A percentile compares a stretch with the other conserved stretches of the same genome.
phyloP scores from a whole-genome alignment of 805 yeast species.

The Kodamaea kaohsiungensis region DNA sequence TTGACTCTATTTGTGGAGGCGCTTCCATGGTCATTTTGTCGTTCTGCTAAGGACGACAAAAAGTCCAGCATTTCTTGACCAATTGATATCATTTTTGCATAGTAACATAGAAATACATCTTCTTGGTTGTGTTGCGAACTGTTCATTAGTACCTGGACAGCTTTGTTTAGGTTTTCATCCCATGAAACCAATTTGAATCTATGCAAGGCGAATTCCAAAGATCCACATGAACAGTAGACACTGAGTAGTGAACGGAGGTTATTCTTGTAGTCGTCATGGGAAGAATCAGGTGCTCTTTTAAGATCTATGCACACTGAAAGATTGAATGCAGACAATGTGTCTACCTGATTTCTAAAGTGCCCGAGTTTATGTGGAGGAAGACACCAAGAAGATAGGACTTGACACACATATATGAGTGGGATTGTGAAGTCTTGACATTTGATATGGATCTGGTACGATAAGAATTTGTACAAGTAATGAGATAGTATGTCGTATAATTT shows the following conservation, averaged over 20 bases:
- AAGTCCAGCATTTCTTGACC: conserved; percentile 52
- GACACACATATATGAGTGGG: conserved; percentile 42
- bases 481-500: conserved; percentile 42
- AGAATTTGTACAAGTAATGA: conserved; percentile 45
- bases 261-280: conserved; percentile 24
- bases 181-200: conserved; percentile 52
- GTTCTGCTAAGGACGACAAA: conserved; percentile 27
- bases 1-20: not conserved
- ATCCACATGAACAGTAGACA: conserved; percentile 52
- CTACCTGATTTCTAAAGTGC: conserved; percentile 53
- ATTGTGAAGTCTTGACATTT: conserved; percentile 44
- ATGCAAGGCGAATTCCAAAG: conserved; percentile 51
- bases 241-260: conserved; percentile 45
- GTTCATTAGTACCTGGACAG: conserved; percentile 15
- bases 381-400: conserved; percentile 52
- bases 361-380: conserved; percentile 54
- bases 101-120: conserved; percentile 47
- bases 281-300: conserved; percentile 26
- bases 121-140: conserved; percentile 25
- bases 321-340: conserved; percentile 45
- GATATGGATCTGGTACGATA: conserved; percentile 46
- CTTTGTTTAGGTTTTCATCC: conserved; percentile 46
- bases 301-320: conserved; percentile 52
- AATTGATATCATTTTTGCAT: conserved; percentile 44
- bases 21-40: not conserved